Evolutionary conservation across 1,284 basidiomycete genomes (phyloP).

Genomic region (Puccinia novopanici): DNA sequence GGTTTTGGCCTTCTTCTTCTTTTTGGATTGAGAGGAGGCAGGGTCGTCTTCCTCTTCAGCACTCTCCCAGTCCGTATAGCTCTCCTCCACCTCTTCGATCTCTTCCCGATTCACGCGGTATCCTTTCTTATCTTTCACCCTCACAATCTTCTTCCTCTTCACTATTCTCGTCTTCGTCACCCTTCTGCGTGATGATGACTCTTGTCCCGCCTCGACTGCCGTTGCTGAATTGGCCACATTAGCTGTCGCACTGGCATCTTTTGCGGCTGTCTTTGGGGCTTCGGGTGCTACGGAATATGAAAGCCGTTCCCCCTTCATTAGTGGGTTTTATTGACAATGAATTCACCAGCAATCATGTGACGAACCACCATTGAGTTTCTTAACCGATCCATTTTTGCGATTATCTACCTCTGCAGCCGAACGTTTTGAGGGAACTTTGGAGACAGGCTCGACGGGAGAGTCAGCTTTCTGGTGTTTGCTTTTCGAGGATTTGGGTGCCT

Average conservation of each 20-base stretch:
- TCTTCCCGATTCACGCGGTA: conserved; percentile 45
- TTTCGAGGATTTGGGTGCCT: not conserved
- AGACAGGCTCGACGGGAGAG: not conserved
- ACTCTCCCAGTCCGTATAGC: conserved; percentile 43
- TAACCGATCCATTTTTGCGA: not conserved
- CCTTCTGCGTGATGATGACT: conserved; percentile 13
- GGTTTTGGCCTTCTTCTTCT: not conserved
- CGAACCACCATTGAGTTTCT: not conserved
- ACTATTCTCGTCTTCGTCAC: conserved; percentile 46
- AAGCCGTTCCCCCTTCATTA: not conserved
- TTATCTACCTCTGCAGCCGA: conserved; percentile 1
- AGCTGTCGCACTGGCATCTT: not conserved
- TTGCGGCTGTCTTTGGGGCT: not conserved
- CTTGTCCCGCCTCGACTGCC: not conserved
- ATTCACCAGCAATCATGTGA: not conserved
- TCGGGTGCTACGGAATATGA: not conserved
- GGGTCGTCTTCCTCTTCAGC: not conserved
- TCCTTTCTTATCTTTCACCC: conserved; percentile 44
- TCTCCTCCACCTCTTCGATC: conserved; percentile 46
- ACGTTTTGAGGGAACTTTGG: conserved; percentile 6
- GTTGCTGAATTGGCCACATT: not conserved
- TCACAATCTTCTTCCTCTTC: conserved; percentile 42
- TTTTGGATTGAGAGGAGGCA: not conserved
- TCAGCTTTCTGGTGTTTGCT: not conserved
- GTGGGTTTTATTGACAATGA: not conserved